Percentiles rank a stretch among this genome's conserved stretches.
Evolutionary conservation across 202 grass and related monocot genomes (phyloP).

Genomic region (Setaria italica): DNA sequence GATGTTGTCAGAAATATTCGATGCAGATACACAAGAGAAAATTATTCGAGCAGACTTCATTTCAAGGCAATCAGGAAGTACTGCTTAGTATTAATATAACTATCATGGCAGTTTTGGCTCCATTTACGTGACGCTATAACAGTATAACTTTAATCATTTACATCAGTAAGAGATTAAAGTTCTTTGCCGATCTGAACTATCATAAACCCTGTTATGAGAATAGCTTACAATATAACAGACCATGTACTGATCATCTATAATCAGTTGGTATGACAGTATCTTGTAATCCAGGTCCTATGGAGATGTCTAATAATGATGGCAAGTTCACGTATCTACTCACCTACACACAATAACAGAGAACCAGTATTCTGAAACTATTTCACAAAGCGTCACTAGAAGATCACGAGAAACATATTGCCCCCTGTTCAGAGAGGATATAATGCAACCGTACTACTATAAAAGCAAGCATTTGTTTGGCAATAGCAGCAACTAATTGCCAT

Average conservation of each 20-base stretch:
- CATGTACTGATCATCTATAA: neutral
- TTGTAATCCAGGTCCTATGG: constrained; percentile 20
- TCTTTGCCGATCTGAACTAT: neutral
- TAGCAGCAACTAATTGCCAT: neutral
- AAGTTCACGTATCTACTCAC: constrained; percentile 23
- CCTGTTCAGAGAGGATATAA: constrained; percentile 21
- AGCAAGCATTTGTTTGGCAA: constrained; percentile 18
- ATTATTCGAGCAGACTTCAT: constrained; percentile 27
- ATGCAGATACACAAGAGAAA: constrained; percentile 23
- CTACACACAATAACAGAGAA: constrained; percentile 10
- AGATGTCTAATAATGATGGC: neutral
- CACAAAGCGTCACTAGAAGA: neutral
- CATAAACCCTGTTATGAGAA: constrained; percentile 2
- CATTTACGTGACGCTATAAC: constrained; percentile 30
- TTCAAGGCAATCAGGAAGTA: neutral
- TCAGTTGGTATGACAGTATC: constrained; percentile 24
- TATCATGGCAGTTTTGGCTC: constrained; percentile 9
- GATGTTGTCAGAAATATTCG: constrained; percentile 38
- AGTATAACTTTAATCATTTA: neutral
- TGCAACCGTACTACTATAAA: constrained; percentile 12
- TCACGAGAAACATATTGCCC: neutral
- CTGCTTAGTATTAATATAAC: constrained; percentile 23
- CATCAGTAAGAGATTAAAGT: neutral
- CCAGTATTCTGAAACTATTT: neutral
- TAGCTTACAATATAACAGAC: neutral